These are phyloP conservation scores for Eucalyptus erythrocorys DNA, from an alignment of 345 rosid genomes.

Conservation along the genomic window DNA sequence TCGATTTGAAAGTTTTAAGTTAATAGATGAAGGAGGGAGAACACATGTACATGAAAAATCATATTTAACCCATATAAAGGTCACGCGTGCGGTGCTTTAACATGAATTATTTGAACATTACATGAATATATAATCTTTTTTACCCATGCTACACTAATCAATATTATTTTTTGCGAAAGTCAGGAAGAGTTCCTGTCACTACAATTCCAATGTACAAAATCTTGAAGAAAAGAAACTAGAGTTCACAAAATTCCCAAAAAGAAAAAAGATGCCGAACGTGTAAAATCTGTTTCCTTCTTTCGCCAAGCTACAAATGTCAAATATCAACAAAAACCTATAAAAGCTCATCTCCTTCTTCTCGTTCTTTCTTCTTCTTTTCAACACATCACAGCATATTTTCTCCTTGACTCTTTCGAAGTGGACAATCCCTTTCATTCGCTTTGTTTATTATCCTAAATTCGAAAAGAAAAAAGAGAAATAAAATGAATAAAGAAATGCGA, in stretches of 20 bases:
- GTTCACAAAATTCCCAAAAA: not conserved
- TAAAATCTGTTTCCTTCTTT: not conserved
- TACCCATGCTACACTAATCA: not conserved
- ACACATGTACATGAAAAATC: rapidly evolving
- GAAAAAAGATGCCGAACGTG: not conserved
- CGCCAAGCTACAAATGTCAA: not conserved
- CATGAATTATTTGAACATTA: not conserved
- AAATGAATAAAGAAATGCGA: not conserved
- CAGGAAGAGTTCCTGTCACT: not conserved
- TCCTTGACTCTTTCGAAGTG: not conserved
- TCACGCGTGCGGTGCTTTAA: rapidly evolving
- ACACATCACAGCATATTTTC: not conserved
- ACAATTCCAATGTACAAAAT: not conserved
- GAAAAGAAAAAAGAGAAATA: not conserved
- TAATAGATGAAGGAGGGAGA: rapidly evolving
- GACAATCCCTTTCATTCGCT: not conserved
- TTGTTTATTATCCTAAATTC: not conserved
- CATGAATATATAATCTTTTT: not conserved
- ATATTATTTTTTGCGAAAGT: not conserved
- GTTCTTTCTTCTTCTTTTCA: not conserved
- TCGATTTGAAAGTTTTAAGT: not conserved
- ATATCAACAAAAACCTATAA: no score
- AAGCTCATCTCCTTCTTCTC: not conserved
- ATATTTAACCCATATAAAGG: rapidly evolving
- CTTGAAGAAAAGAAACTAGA: not conserved